Base-by-base conservation (phyloP, 768 basidiomycete species). In the Psilocybe sp. region DNA sequence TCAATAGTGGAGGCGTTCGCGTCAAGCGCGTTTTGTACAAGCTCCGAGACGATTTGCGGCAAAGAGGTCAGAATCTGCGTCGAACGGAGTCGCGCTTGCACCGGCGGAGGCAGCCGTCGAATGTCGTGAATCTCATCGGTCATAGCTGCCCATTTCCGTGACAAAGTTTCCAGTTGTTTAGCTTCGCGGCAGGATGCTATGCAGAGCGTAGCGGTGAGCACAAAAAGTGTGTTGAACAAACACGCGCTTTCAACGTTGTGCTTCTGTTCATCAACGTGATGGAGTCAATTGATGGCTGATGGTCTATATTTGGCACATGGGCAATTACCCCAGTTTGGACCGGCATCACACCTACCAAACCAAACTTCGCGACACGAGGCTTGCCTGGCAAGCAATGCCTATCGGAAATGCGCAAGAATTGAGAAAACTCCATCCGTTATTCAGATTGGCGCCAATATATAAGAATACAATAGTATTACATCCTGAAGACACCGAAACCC, bases 401-500 rank as follows among this genome's bases (percentile, higher is more conserved):
- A n/a, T n/a, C n/a, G n/a, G n/a, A n/a, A n/a, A n/a, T n/a, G n/a
- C n/a, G n/a, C n/a, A n/a, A n/a, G n/a, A n/a, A n/a, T 16, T 14
- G 31, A 34, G 16, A 14, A 20, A 48, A 40, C 19, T 48, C 46
- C 37, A 33, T 15, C n/a, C 39, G 11, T 13, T 48, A 15, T 46
- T 28, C 41, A 28, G 16, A 16, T 16, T 14, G 32, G 32, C 20
- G 8, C 6, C 19, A 14, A 10, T n/a, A 19, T n/a, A 19, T 12
- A 14, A 10, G 31, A 9, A n/a, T n/a, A 34, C 35, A 34, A 32
- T 46, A 14, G 16, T 28, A 39, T 46, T 76, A 95, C 92, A 95
- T 95, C 54, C 92, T 82, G 70, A 92, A 95, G 34, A 91, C 89
- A 5, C 93, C 93, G 69, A 89, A 94, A n/a, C 82, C 87, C 56